Conservation (phyloP, 2,329 filamentous ascomycete genomes). For the Graphiopsis chlorocephala region DNA sequence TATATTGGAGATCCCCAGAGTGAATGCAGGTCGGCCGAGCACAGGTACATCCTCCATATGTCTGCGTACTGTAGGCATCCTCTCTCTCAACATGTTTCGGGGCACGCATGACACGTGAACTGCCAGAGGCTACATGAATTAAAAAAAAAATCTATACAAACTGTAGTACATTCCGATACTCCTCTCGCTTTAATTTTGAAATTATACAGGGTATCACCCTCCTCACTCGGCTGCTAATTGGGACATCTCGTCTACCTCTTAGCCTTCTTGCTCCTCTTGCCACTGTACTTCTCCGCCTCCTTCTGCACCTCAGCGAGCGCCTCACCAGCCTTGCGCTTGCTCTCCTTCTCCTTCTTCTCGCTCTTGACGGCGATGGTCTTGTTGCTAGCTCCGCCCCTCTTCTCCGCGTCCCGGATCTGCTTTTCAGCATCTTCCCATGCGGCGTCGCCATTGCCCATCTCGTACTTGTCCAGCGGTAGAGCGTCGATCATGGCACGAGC, state of each 20-base stretch:
- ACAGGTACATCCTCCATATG: neutral
- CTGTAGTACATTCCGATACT: too few species aligned
- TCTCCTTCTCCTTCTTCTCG: slow-evolving; percentile 24
- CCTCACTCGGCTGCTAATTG: neutral
- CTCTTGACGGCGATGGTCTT: slow-evolving; percentile 68
- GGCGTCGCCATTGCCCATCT: slow-evolving; percentile 47
- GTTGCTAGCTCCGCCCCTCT: slow-evolving; percentile 45
- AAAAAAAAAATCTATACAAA: too few species aligned
- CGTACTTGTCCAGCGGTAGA: slow-evolving; percentile 81
- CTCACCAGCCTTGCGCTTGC: slow-evolving; percentile 37
- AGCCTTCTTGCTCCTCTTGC: slow-evolving; percentile 31
- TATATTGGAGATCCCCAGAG: neutral
- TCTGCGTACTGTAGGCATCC: neutral
- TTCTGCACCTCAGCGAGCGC: slow-evolving; percentile 36
- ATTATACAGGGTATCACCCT: neutral
- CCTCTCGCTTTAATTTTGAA: too few species aligned
- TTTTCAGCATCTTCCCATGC: slow-evolving; percentile 68
- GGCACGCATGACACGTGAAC: too few species aligned
- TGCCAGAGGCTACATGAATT: too few species aligned
- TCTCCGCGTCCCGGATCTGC: slow-evolving; percentile 58
- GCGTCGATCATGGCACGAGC: slow-evolving; percentile 88
- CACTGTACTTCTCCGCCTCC: slow-evolving; percentile 31
- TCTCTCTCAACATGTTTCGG: neutral
- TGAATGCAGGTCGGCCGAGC: neutral
- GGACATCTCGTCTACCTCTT: slow-evolving; percentile 20